Percentiles rank a stretch among this genome's conserved stretches.
Evolutionary conservation across 345 rosid genomes (phyloP).

Genomic region (Physaria fendleri): DNA sequence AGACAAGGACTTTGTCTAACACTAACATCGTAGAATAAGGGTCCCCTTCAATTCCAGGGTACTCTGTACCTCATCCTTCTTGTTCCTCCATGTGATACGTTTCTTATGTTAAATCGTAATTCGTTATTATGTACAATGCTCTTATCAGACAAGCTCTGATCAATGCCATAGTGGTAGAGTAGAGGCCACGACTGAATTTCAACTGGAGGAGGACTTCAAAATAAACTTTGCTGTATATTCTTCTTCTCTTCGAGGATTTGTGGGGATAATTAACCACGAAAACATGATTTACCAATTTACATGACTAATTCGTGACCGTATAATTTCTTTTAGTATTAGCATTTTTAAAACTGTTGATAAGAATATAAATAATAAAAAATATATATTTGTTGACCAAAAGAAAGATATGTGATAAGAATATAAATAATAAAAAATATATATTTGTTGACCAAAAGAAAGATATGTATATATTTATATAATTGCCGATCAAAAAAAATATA

Average conservation of each 20-base stretch:
- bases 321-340: too few species aligned
- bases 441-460: too few species aligned
- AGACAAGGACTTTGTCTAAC: conserved; percentile 21
- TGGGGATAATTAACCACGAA: too few species aligned
- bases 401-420: too few species aligned
- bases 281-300: too few species aligned
- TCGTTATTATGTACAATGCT: neutral
- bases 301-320: too few species aligned
- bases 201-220: neutral
- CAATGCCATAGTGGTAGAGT: neutral
- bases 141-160: neutral
- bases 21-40: conserved; percentile 16
- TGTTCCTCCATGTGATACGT: conserved; percentile 21
- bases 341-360: too few species aligned
- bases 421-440: too few species aligned
- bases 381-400: too few species aligned
- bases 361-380: too few species aligned
- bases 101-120: neutral
- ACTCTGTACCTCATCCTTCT: neutral
- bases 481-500: too few species aligned
- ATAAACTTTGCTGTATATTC: neutral
- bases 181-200: neutral
- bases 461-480: too few species aligned
- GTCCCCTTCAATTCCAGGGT: conserved; percentile 8
- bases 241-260: neutral